phyloP scores from a whole-genome alignment of 78 protist species.

The Emiliania huxleyi region DNA sequence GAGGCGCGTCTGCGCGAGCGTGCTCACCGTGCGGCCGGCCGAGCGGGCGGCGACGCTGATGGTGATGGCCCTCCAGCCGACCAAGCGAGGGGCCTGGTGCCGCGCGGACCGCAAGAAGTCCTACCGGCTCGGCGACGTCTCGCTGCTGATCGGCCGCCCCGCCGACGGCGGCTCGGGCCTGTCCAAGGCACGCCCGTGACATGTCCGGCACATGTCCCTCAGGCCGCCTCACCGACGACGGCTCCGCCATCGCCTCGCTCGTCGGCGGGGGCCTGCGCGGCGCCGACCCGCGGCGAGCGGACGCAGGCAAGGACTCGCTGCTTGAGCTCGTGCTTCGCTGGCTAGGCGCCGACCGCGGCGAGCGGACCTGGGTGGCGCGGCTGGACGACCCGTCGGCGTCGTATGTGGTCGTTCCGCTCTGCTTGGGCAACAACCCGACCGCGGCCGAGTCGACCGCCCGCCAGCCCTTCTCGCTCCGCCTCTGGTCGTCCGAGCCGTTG shows the following conservation, averaged over 20 bases:
- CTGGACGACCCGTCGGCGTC: background rate
- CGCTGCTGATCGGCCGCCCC: background rate
- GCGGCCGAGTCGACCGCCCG: background rate
- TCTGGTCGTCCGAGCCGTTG: background rate
- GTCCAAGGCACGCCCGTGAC: too few species aligned
- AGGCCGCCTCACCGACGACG: background rate
- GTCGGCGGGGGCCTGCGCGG: slow-evolving; percentile 12
- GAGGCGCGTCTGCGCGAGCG: background rate
- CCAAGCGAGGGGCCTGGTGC: slow-evolving; percentile 32
- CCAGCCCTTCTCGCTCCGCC: slow-evolving; percentile 3
- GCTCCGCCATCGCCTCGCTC: background rate
- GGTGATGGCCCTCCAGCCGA: slow-evolving; percentile 32
- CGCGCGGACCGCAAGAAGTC: slow-evolving; percentile 26
- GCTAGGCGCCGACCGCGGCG: slow-evolving; percentile 29
- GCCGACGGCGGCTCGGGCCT: background rate
- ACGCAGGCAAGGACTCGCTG: background rate
- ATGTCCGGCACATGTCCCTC: too few species aligned
- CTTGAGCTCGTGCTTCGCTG: background rate
- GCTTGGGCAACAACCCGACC: background rate
- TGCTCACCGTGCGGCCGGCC: background rate
- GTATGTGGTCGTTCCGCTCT: background rate
- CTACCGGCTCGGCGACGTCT: slow-evolving; percentile 35
- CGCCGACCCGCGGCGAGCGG: too few species aligned
- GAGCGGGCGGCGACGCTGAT: background rate
- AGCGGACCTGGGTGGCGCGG: background rate